Evolutionary conservation across 139 green algal genomes (phyloP).

Genomic region (Eudorina sp.): DNA sequence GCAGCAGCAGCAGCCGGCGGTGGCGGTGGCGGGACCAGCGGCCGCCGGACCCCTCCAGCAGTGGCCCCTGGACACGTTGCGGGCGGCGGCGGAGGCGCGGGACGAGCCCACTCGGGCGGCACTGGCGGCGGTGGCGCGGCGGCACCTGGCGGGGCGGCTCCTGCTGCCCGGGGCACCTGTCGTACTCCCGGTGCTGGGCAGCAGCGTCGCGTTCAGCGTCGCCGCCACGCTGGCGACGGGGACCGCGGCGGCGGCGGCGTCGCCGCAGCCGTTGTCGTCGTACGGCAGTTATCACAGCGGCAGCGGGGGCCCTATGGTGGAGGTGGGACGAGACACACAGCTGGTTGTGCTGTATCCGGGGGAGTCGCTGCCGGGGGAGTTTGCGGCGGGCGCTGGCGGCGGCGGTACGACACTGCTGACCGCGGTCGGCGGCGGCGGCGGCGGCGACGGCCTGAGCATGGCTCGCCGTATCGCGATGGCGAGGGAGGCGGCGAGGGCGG

Average conservation of each 20-base stretch:
- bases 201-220: conserved; percentile 25
- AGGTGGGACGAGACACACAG: conserved; percentile 13
- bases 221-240: neutral
- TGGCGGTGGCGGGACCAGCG: conserved; percentile 29
- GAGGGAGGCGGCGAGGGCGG: conserved; percentile 58
- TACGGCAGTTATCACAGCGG: conserved; percentile 8
- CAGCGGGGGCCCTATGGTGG: conserved; percentile 16
- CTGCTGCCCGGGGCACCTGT: conserved; percentile 70
- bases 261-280: conserved; percentile 13
- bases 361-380: neutral
- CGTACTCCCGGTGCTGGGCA: conserved; percentile 67
- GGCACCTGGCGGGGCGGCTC: conserved; percentile 54
- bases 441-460: conserved; percentile 16
- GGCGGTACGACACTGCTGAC: conserved; percentile 2
- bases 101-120: conserved; percentile 12
- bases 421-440: conserved; percentile 2
- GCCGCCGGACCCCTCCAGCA: conserved; percentile 5
- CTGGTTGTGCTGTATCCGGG: neutral
- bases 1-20: neutral
- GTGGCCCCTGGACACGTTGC: conserved; percentile 38
- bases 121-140: conserved; percentile 49
- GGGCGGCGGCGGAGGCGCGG: neutral
- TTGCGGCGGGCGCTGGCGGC: neutral
- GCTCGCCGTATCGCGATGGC: conserved; percentile 50
- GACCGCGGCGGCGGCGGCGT: neutral